Percentiles rank a stretch among this genome's conserved stretches.
Conservation (phyloP, 257 asterid species). For the Solanum corneliomulleri region DNA sequence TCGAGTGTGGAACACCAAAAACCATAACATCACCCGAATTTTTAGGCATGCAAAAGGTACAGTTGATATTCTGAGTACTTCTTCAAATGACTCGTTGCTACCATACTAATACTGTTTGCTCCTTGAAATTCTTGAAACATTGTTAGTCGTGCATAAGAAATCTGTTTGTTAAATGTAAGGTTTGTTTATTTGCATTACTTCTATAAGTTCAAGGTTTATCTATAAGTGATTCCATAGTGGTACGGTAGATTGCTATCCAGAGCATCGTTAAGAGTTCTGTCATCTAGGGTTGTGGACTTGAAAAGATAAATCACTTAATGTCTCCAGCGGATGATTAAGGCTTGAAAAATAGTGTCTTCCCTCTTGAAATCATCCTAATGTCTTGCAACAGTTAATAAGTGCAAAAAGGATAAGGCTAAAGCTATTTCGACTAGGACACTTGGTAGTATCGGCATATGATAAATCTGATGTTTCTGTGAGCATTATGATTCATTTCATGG, state of each 20-base stretch:
- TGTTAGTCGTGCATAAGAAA: neutral
- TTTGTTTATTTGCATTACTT: neutral
- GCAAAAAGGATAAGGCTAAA: neutral
- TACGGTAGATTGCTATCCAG: neutral
- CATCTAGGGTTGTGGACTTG: neutral
- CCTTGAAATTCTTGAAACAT: neutral
- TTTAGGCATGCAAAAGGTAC: constrained; percentile 75
- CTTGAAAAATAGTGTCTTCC: neutral
- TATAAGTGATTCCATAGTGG: neutral
- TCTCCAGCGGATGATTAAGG: neutral
- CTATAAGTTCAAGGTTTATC: neutral
- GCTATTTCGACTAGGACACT: neutral
- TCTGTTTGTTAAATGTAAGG: neutral
- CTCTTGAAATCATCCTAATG: neutral
- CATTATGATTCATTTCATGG: neutral
- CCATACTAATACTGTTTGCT: neutral
- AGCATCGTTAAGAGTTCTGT: neutral
- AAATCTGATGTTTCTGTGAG: neutral
- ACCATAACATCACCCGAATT: constrained; percentile 46
- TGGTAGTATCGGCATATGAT: neutral
- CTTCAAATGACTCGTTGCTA: neutral
- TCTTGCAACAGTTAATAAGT: neutral
- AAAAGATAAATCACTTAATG: neutral
- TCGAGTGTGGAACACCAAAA: constrained; percentile 80
- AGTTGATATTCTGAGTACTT: neutral